These are phyloP conservation scores for Cylindrotheca fusiformis DNA, from an alignment of 108 stramenopile genomes.

Conservation along the genomic window DNA sequence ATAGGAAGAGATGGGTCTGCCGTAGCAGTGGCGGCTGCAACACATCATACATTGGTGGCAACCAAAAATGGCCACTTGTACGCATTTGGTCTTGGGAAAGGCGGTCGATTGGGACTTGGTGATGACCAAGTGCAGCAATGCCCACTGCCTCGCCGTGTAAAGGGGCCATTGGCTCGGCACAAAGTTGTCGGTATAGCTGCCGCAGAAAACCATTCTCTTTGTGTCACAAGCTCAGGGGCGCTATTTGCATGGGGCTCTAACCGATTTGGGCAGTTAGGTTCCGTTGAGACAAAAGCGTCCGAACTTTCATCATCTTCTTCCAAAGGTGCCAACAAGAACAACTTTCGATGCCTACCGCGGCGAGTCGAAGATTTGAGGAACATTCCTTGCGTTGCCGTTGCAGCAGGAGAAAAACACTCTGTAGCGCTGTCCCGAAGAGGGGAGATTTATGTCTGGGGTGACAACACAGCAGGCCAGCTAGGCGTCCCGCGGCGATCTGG, in stretches of 20 bases:
- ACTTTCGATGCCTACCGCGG: conserved; percentile 52
- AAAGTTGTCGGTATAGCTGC: conserved; percentile 68
- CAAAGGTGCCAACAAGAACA: conserved; percentile 7
- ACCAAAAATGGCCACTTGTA: conserved; percentile 66
- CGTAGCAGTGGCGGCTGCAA: conserved; percentile 63
- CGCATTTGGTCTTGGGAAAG: conserved; percentile 78
- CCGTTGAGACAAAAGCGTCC: background rate
- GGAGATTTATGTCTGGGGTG: conserved; percentile 85
- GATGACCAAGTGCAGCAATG: conserved; percentile 49
- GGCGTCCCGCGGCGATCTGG: conserved; percentile 41
- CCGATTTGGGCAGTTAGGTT: conserved; percentile 81
- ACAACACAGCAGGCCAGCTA: conserved; percentile 74
- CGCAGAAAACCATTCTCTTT: conserved; percentile 83
- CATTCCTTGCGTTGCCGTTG: conserved; percentile 58
- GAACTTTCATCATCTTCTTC: conserved; percentile 1
- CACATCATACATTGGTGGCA: conserved; percentile 76
- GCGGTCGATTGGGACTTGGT: conserved; percentile 73
- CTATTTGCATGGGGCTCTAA: conserved; percentile 81
- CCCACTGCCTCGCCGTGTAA: conserved; percentile 60
- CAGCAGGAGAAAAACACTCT: conserved; percentile 78
- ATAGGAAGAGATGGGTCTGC: conserved; percentile 50
- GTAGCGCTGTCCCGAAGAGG: conserved; percentile 69
- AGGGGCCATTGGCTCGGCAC: conserved; percentile 48
- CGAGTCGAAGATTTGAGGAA: conserved; percentile 69
- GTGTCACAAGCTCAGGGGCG: conserved; percentile 54